Conservation (phyloP, 495 filamentous ascomycete genomes). For the Neurospora sp. region DNA sequence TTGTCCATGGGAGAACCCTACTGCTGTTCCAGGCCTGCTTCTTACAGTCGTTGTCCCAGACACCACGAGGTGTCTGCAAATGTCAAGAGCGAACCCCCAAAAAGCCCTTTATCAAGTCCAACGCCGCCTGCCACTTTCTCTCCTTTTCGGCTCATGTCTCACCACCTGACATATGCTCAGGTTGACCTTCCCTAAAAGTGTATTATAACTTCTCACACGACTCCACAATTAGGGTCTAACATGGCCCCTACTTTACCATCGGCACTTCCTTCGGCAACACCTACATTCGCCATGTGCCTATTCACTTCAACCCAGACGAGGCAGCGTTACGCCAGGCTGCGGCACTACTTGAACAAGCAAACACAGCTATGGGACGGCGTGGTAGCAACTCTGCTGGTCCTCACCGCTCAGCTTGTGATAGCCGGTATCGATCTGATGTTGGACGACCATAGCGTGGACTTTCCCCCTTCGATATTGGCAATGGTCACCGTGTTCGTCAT, state of each 20-base stretch:
- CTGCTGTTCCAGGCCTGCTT: not conserved
- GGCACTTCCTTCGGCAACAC: not conserved
- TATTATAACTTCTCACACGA: not conserved
- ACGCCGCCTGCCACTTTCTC: constrained; percentile 5
- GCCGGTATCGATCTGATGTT: constrained; percentile 15
- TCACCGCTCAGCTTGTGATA: constrained; percentile 19
- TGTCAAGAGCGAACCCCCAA: constrained; percentile 15
- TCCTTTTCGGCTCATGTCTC: constrained; percentile 17
- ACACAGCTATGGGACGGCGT: constrained; percentile 8
- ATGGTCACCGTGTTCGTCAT: constrained; percentile 18
- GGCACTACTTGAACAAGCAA: not conserved
- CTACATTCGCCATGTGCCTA: not conserved
- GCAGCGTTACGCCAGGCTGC: not conserved
- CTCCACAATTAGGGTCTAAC: not conserved
- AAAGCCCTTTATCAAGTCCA: constrained; percentile 16
- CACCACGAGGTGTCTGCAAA: constrained; percentile 19
- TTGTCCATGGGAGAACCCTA: not conserved
- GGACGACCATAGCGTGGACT: constrained; percentile 10
- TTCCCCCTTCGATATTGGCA: constrained; percentile 23
- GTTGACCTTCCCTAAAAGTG: not conserved
- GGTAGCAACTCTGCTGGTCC: constrained; percentile 9
- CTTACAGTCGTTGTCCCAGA: constrained; percentile 21
- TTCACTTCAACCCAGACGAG: not conserved
- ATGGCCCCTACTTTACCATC: constrained; percentile 4
- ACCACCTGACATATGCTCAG: constrained; percentile 15